Conservation (phyloP, 176 grass and related monocot genomes). For the Raddia guianensis region DNA sequence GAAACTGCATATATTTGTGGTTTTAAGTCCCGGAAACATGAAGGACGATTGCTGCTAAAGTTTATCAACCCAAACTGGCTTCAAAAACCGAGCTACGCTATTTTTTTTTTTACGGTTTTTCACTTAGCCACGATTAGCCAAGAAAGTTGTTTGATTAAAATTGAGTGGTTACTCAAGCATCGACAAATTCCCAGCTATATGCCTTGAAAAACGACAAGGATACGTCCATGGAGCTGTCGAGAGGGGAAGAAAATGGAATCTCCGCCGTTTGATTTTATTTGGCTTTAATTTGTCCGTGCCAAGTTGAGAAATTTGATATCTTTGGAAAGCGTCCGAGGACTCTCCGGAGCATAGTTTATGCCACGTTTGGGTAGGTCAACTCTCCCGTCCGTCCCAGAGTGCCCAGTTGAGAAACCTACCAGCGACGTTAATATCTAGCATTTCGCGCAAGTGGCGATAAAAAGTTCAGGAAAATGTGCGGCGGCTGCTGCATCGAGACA, state of each 20-base stretch:
- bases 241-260: neutral
- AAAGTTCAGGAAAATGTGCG: neutral
- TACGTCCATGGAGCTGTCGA: neutral
- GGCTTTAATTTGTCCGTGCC: conserved; percentile 31
- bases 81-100: too few species aligned
- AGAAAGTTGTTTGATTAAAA: too few species aligned
- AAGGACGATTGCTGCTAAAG: too few species aligned
- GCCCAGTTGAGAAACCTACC: conserved; percentile 22
- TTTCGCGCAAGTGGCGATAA: conserved; percentile 36
- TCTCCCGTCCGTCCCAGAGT: conserved; percentile 2
- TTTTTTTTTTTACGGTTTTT: too few species aligned
- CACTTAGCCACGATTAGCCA: too few species aligned
- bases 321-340: conserved; percentile 18
- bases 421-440: neutral
- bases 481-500: conserved; percentile 21
- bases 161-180: too few species aligned
- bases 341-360: conserved; percentile 22
- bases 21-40: too few species aligned
- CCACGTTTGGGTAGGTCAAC: conserved; percentile 31
- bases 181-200: neutral
- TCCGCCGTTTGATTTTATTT: conserved; percentile 24
- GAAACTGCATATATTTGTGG: too few species aligned
- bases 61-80: too few species aligned
- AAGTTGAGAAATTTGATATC: conserved; percentile 43
- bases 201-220: conserved; percentile 19